Evolutionary conservation across 208 protist species (phyloP).

Genomic region (Herpetomonas samuelpessoai): DNA sequence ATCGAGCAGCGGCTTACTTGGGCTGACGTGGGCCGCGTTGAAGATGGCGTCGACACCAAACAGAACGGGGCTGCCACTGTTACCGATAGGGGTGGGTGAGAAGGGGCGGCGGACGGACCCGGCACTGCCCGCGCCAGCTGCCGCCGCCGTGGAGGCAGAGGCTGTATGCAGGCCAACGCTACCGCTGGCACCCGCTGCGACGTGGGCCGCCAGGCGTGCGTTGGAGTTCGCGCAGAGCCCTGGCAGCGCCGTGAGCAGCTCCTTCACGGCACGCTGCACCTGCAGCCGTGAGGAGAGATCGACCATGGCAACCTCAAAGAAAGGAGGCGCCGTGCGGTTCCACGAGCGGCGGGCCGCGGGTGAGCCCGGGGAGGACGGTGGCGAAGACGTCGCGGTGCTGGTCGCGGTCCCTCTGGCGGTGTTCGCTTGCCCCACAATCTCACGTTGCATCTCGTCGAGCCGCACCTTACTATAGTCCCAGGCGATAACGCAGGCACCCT

Average conservation of each 20-base stretch:
- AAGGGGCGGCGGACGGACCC: too few species aligned
- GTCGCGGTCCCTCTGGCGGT: neutral
- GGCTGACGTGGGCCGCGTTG: constrained; percentile 29
- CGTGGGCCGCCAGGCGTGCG: neutral
- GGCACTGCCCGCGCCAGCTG: too few species aligned
- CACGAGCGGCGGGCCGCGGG: neutral
- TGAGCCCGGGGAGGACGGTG: neutral
- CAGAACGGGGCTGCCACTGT: neutral
- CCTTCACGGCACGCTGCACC: constrained; percentile 37
- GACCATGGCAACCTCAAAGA: constrained; percentile 11
- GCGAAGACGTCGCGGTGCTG: neutral
- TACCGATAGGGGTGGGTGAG: too few species aligned
- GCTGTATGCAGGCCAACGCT: too few species aligned
- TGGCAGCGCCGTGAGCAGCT: constrained; percentile 16
- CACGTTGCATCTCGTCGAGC: constrained; percentile 42
- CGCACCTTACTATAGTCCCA: constrained; percentile 56
- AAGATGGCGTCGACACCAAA: constrained; percentile 38
- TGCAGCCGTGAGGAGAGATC: constrained; percentile 46
- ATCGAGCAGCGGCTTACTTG: constrained; percentile 31
- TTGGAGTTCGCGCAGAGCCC: neutral
- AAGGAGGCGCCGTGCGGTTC: constrained; percentile 5
- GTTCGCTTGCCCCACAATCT: constrained; percentile 14
- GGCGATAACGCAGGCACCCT: constrained; percentile 44
- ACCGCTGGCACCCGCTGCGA: too few species aligned
- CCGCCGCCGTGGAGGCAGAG: too few species aligned